Base-by-base conservation (phyloP, 1,139 yeast species). In the Debaryomyces fabryi region DNA sequence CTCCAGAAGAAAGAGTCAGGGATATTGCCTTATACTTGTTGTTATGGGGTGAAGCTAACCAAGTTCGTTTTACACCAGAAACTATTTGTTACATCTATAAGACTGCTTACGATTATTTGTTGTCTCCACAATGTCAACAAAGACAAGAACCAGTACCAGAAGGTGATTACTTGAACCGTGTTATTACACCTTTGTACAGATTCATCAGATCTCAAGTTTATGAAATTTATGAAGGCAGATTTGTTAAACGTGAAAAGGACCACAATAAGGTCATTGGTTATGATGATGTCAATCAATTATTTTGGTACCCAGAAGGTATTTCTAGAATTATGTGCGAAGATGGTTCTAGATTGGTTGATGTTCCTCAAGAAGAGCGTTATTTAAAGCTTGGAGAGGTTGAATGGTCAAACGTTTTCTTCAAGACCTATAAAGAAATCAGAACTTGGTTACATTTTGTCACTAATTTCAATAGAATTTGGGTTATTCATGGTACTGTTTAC, bases 301-400 rank as follows among this genome's bases (percentile, higher is more conserved):
- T 93, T 75, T 93, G 99, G 99, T 95, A 93, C 73, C 98, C 99
- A 39, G 98, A 93, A 74, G 99, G 99, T 78, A 88, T 93, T 60
- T 88, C 95, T 53, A 86, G 96, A 74, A 92, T 93, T 63, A 81
- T 87, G 45, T 83, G 92, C 64, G 92, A 87, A 65, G 98, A 93
- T 68, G 96, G 96, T 56, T 78, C 96, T 32, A 85, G 96, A 68
- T 78, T 93, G 65, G 90, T 93, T 49, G 99, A 95, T 62, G 74
- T 91, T 62, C 96, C 97, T 39, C 81, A 85, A 53, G 89, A 85
- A 62, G 97, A 93, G 71, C 88, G 99, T 69, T 95, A 82, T 69
- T 79, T 85, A 63, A 86, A 87, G 69, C 80, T 93, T 52, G 97
- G 97, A 58, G 98, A 93, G 62, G 96, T 91, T 56, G 86, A 81